Base-by-base conservation (phyloP, 2,329 filamentous ascomycete genomes). In the Madurella fahalii region DNA sequence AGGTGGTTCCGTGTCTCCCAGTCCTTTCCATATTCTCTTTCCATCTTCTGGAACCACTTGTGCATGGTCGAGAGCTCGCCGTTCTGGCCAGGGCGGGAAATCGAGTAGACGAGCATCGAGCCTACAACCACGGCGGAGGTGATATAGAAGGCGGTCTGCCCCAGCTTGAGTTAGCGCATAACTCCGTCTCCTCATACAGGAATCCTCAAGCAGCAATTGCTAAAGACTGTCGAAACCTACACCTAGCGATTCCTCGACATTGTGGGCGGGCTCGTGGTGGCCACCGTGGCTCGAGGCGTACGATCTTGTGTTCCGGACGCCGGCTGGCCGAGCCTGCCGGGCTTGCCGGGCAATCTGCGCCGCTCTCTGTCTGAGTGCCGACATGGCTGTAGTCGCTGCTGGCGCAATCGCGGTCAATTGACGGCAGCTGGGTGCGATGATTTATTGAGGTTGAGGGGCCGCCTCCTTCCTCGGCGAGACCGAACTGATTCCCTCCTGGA, bases 1-100 rank as follows among this genome's bases (percentile, higher is more conserved):
- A 81, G 67, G 30, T 73, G 67, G 66, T 82, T 83, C 68, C 77
- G 77, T 59, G 72, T 68, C 67, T 77, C 76, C 77, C 76, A 81
- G 56, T 75, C 68, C 65, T 76, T 72, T 58, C 72, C 70, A 66
- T 74, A 72, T 64, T 77, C 76, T 47, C 13, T 37, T 4, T 71
- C 67, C 66, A 77, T 74, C 65, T 73, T 73, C 63, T 68, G 61
- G 59, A 83, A 69, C 70, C 77, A 74, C 66, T 69, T 71, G 57
- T 71, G 70, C 53, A 82, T 42, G 61, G 67, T 66, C 16, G 78
- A 77, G 45, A 71, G 68, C 69, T 81, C 74, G 69, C 79, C 80
- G 65, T 82, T 68, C 63, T 72, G 64, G 61, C 70, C 71, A 32
- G 75, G 74, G 53, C 75, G 77, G 42, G 75, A 73, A 62, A 81